Conservation (phyloP, 352 stramenopile genomes). For the Globisporangium camurandrum region DNA sequence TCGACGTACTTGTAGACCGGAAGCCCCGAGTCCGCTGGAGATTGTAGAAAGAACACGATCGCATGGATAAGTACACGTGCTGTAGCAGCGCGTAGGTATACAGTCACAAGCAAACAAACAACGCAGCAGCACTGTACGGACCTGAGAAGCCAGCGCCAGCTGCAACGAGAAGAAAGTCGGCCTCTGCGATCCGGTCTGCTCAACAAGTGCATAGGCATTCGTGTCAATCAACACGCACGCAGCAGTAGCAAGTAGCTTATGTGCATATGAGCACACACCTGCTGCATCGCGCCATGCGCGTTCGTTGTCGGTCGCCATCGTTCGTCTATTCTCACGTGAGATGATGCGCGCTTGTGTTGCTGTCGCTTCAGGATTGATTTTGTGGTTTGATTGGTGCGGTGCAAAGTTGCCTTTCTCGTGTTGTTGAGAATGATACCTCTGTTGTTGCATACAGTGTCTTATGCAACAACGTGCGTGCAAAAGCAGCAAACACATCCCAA, state of each 20-base stretch:
- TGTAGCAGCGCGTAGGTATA: no score
- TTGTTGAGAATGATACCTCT: not conserved
- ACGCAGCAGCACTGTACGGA: conserved; percentile 6
- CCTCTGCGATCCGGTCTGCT: conserved; percentile 54
- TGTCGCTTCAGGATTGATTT: no score
- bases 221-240: no score
- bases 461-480: no score
- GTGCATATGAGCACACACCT: conserved; percentile 15
- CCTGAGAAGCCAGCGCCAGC: conserved; percentile 86
- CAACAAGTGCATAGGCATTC: not conserved
- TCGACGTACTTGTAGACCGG: conserved; percentile 80
- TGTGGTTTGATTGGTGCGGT: not conserved
- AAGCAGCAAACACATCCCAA: not conserved
- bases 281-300: conserved; percentile 20
- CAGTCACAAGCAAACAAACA: not conserved
- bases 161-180: conserved; percentile 83
- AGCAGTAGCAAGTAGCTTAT: no score
- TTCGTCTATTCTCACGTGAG: not conserved
- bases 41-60: no score
- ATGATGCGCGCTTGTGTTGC: no score
- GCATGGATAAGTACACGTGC: no score
- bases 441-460: no score
- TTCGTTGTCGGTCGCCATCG: conserved; percentile 3
- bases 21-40: conserved; percentile 73
- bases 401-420: not conserved